Evolutionary conservation across 2,329 filamentous ascomycete genomes (phyloP).

Genomic region (Fusarium goolgardi): DNA sequence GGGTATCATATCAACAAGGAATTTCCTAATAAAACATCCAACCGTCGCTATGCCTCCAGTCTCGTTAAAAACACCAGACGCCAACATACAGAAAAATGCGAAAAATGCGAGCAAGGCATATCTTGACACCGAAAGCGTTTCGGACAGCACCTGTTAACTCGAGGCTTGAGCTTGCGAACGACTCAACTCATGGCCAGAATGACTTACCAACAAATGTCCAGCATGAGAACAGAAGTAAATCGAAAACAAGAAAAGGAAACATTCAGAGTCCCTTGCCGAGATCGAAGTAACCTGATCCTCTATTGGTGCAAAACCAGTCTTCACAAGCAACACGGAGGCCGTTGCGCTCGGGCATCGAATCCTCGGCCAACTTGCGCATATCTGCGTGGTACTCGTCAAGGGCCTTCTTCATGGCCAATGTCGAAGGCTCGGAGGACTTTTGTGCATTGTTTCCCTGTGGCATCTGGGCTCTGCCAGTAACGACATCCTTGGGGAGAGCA

Average conservation of each 20-base stretch:
- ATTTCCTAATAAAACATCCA: neutral
- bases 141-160: too few relatives aligned
- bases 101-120: neutral
- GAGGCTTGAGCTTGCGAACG: neutral
- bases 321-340: neutral
- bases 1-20: neutral
- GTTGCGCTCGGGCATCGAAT: neutral
- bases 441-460: too few relatives aligned
- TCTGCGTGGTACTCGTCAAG: constrained; percentile 1
- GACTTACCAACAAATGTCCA: neutral
- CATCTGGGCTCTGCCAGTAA: too few relatives aligned
- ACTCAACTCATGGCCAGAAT: neutral
- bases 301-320: neutral
- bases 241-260: too few relatives aligned
- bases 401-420: neutral
- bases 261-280: neutral
- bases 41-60: neutral
- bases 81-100: neutral
- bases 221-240: neutral
- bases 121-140: neutral
- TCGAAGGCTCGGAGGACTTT: neutral
- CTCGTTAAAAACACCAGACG: neutral
- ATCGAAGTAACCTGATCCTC: neutral
- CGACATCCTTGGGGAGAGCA: neutral
- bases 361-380: neutral